A percentile compares a stretch with the other conserved stretches of the same genome.
Conservation (phyloP, 257 asterid species). For the Lithospermum erythrorhizon region DNA sequence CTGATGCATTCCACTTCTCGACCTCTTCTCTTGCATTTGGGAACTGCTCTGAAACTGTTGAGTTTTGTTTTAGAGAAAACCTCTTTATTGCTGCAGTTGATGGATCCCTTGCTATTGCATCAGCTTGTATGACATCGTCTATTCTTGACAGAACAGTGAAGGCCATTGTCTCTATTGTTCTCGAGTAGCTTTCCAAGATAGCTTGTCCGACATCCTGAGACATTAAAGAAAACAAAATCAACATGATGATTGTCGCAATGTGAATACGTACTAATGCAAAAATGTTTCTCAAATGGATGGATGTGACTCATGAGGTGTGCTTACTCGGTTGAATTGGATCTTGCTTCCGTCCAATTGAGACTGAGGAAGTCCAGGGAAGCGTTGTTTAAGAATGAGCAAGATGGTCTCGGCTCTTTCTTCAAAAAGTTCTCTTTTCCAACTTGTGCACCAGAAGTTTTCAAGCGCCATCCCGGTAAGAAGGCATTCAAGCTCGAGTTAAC, state of each 20-base stretch:
- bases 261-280: not conserved
- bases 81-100: constrained; percentile 25
- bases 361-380: constrained; percentile 74
- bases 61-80: constrained; percentile 16
- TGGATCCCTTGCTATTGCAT: constrained; percentile 36
- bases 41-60: constrained; percentile 5
- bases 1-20: constrained; percentile 25
- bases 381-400: constrained; percentile 53
- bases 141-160: constrained; percentile 71
- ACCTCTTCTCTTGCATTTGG: constrained; percentile 18
- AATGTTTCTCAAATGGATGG: no score
- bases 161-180: constrained; percentile 77
- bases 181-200: constrained; percentile 79
- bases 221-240: constrained; percentile 7
- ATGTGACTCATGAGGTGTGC: no score
- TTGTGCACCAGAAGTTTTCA: no score
- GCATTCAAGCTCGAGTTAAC: no score
- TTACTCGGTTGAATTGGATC: constrained; percentile 64
- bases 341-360: constrained; percentile 80
- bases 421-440: constrained; percentile 67
- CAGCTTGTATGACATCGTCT: constrained; percentile 70
- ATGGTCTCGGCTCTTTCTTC: constrained; percentile 83
- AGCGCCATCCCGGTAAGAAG: no score
- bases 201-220: constrained; percentile 88
- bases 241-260: not conserved